Percentiles rank a stretch among this genome's conserved stretches.
These are phyloP conservation scores for Aspergillus puulaauensis DNA, from an alignment of 2,329 filamentous ascomycete species.

Conservation along the genomic window DNA sequence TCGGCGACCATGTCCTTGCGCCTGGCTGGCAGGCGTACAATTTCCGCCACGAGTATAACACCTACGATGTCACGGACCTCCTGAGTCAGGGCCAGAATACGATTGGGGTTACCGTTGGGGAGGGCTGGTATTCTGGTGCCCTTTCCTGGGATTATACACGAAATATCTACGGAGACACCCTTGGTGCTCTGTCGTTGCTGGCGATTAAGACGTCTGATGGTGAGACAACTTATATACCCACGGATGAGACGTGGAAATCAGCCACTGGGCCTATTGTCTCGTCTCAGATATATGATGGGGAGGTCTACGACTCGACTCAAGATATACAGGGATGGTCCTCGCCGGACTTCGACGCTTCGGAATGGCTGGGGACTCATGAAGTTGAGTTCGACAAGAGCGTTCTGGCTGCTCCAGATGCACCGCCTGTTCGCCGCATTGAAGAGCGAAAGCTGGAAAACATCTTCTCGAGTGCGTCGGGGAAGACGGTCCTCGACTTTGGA, in stretches of 20 bases:
- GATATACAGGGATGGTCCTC: conserved; percentile 31
- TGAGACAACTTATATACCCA: conserved; percentile 8
- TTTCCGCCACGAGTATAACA: conserved; percentile 52
- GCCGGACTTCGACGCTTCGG: conserved; percentile 21
- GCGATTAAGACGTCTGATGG: conserved; percentile 6
- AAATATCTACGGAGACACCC: conserved; percentile 21
- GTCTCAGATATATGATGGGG: conserved; percentile 53
- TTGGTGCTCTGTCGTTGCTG: conserved; percentile 12
- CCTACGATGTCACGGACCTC: conserved; percentile 50
- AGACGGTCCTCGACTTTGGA: conserved; percentile 56
- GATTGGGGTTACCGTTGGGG: conserved; percentile 44
- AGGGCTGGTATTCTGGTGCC: conserved; percentile 49
- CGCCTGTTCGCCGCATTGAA: conserved; percentile 45
- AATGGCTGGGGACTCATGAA: conserved; percentile 15
- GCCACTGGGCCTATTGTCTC: conserved; percentile 12
- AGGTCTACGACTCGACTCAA: conserved; percentile 47
- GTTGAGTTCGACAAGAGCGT: conserved; percentile 8
- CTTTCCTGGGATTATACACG: conserved; percentile 24
- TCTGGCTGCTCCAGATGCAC: conserved; percentile 32
- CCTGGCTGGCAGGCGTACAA: conserved; percentile 53
- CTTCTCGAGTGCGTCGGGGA: conserved; percentile 42
- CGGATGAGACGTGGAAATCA: conserved; percentile 14
- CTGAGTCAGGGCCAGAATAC: conserved; percentile 40
- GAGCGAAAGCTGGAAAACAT: conserved; percentile 27
- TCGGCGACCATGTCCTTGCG: conserved; percentile 46